phyloP scores from a whole-genome alignment of 164 flowering plant species.

The Chimonanthus salicifolius region DNA sequence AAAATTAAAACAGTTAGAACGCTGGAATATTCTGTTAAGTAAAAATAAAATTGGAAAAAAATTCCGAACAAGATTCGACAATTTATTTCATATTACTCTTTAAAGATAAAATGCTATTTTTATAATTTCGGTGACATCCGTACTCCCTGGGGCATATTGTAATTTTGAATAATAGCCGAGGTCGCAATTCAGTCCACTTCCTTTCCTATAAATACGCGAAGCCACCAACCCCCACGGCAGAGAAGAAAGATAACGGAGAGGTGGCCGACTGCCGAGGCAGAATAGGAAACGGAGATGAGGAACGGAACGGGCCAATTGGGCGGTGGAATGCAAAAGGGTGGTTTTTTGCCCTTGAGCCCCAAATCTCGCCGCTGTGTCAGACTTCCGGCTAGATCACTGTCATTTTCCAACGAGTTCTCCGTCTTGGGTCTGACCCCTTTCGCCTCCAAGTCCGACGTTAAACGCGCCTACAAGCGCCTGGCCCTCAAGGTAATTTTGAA shows the following conservation, averaged over 20 bases:
- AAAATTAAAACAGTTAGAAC: too few species aligned
- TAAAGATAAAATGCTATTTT: too few species aligned
- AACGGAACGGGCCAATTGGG: conserved; percentile 12
- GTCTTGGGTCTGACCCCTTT: conserved; percentile 24
- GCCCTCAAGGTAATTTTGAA: conserved; percentile 22
- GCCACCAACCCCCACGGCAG: neutral
- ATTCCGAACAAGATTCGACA: too few species aligned
- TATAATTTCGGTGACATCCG: neutral
- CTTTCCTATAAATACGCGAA: conserved; percentile 1
- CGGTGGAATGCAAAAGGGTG: conserved; percentile 6
- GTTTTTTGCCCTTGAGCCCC: conserved; percentile 1
- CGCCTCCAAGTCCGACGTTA: conserved; percentile 32
- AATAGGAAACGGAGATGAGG: conserved; percentile 8
- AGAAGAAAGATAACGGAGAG: neutral
- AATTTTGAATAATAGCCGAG: neutral
- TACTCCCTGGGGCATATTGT: neutral
- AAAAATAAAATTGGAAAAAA: too few species aligned
- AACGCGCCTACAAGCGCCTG: conserved; percentile 30
- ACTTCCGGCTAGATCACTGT: conserved; percentile 19
- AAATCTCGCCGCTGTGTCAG: conserved; percentile 14
- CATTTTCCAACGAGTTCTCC: conserved; percentile 17
- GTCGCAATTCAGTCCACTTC: neutral
- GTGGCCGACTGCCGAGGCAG: neutral
- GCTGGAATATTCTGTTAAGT: too few species aligned
- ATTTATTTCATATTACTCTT: too few species aligned